Conservation (phyloP, 1,284 basidiomycete species). For the Ustilago shanxiensis region DNA sequence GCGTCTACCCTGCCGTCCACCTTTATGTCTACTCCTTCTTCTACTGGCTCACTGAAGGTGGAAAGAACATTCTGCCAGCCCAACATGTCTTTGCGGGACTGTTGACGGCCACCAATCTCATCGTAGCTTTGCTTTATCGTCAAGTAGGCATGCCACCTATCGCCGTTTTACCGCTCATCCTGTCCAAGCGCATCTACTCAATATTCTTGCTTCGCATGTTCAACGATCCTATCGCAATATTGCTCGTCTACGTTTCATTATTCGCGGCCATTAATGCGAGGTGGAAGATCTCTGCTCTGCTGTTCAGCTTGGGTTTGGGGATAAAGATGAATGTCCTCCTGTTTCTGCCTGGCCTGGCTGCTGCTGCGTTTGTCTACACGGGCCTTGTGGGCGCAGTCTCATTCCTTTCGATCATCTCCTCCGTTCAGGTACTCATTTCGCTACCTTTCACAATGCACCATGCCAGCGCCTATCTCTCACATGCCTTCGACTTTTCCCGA, state of each 20-base stretch:
- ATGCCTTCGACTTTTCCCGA: constrained; percentile 88
- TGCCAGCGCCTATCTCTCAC: constrained; percentile 77
- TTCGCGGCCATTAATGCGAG: constrained; percentile 74
- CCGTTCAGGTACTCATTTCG: constrained; percentile 77
- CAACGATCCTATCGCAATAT: constrained; percentile 91
- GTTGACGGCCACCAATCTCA: constrained; percentile 47
- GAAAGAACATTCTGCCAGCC: constrained; percentile 76
- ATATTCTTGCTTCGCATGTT: constrained; percentile 92
- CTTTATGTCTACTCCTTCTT: constrained; percentile 86
- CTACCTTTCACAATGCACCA: constrained; percentile 79
- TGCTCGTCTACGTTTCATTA: constrained; percentile 73
- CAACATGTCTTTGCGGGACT: constrained; percentile 56
- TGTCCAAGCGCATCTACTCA: constrained; percentile 94
- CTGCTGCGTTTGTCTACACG: constrained; percentile 75
- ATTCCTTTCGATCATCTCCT: constrained; percentile 20
- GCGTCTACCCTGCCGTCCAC: constrained; percentile 96
- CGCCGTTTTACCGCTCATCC: constrained; percentile 79
- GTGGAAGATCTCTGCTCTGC: constrained; percentile 77
- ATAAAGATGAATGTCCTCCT: constrained; percentile 96
- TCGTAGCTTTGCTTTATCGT: constrained; percentile 57
- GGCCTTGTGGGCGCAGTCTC: constrained; percentile 73
- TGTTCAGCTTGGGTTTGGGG: constrained; percentile 86
- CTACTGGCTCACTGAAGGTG: constrained; percentile 77
- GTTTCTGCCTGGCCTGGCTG: constrained; percentile 83
- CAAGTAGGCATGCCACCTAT: constrained; percentile 55